A percentile compares a stretch with the other conserved stretches of the same genome.
These are phyloP conservation scores for Gentiana dahurica DNA, from an alignment of 257 asterid genomes.

Conservation along the genomic window DNA sequence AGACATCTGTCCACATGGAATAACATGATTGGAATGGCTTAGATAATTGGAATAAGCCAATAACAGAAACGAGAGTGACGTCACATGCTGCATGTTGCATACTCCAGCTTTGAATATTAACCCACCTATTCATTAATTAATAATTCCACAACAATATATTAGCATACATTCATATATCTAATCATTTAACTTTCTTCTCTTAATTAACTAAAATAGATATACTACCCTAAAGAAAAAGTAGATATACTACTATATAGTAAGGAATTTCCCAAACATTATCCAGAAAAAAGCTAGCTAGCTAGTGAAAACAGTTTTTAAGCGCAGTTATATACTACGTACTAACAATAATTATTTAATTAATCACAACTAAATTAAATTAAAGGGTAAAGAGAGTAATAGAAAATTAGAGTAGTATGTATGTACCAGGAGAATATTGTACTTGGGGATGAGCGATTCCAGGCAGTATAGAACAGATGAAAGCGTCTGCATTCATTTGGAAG, in stretches of 20 bases:
- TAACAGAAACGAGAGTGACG: slow-evolving; percentile 72
- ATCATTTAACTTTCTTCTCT: too few relatives aligned
- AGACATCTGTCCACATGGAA: slow-evolving; percentile 59
- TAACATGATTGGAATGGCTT: slow-evolving; percentile 69
- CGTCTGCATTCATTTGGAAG: slow-evolving; percentile 69
- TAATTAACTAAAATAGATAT: too few relatives aligned
- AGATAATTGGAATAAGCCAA: slow-evolving; percentile 76
- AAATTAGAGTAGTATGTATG: neutral
- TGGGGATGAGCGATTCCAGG: slow-evolving; percentile 78
- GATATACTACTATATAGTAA: too few relatives aligned
- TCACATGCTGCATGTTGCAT: slow-evolving; percentile 95
- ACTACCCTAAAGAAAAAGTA: neutral
- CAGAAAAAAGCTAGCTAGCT: too few relatives aligned
- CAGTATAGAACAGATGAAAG: slow-evolving; percentile 59
- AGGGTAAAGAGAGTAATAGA: too few relatives aligned
- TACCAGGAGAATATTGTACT: slow-evolving; percentile 88
- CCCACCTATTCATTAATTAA: slow-evolving; percentile 25
- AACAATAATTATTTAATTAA: too few relatives aligned
- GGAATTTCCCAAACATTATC: neutral
- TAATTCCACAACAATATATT: too few relatives aligned
- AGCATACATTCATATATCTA: too few relatives aligned
- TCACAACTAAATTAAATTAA: too few relatives aligned
- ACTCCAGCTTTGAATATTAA: slow-evolving; percentile 72
- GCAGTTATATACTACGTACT: too few relatives aligned
- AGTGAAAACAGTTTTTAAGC: too few relatives aligned